Evolutionary conservation across 2,329 filamentous ascomycete species (phyloP).

Genomic region (Alternaria sp.): DNA sequence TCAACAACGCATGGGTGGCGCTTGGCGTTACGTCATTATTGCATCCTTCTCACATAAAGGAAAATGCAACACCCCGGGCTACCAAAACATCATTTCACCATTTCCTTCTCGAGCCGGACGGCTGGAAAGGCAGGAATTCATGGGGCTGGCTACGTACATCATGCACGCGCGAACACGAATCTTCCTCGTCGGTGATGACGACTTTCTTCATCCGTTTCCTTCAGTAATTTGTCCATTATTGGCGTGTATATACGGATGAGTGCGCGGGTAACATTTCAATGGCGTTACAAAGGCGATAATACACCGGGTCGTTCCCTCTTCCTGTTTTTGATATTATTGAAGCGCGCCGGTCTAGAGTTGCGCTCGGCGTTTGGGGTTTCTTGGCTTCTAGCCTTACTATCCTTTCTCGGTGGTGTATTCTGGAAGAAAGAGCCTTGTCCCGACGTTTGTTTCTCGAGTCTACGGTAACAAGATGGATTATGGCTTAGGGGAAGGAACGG

Average conservation of each 20-base stretch:
- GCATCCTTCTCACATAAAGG: conserved; percentile 27
- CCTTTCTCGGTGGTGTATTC: conserved; percentile 18
- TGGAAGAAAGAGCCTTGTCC: conserved; percentile 27
- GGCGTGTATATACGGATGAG: conserved; percentile 34
- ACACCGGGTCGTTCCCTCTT: conserved; percentile 16
- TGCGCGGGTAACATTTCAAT: conserved; percentile 24
- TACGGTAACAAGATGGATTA: conserved; percentile 23
- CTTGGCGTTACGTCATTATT: conserved; percentile 42
- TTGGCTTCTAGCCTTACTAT: conserved; percentile 26
- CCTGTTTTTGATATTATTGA: not conserved
- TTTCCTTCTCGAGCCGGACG: conserved; percentile 24
- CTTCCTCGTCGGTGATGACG: conserved; percentile 24
- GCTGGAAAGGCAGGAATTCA: conserved; percentile 21
- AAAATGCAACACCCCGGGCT: conserved; percentile 18
- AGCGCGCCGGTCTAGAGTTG: conserved; percentile 17
- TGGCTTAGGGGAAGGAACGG: conserved; percentile 19
- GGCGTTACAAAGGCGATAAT: conserved; percentile 33
- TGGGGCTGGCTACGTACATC: conserved; percentile 13
- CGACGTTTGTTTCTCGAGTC: conserved; percentile 24
- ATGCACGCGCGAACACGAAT: conserved; percentile 30
- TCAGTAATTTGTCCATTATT: conserved; percentile 30
- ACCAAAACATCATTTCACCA: conserved; percentile 26
- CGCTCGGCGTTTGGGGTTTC: conserved; percentile 23
- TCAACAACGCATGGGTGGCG: conserved; percentile 41
- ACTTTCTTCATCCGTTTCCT: conserved; percentile 24